Conservation (phyloP, 257 asterid genomes). For the Paraleonurus japonicus region DNA sequence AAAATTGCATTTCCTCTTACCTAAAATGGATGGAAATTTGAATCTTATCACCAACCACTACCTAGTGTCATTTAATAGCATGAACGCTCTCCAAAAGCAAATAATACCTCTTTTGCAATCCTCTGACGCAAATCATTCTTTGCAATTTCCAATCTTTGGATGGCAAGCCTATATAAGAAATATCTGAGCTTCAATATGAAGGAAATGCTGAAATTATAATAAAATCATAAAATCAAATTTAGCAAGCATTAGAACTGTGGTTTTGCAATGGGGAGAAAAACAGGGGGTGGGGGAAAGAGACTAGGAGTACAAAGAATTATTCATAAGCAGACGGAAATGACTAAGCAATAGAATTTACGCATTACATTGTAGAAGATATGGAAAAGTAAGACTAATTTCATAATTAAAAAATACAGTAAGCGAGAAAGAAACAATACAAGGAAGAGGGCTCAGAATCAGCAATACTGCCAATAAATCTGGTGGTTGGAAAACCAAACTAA, state of each 20-base stretch:
- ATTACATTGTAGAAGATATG: neutral
- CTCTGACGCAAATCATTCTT: conserved; percentile 91
- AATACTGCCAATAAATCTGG: neutral
- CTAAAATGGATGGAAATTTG: conserved; percentile 36
- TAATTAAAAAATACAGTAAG: neutral
- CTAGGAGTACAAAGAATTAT: neutral
- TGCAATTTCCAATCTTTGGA: conserved; percentile 86
- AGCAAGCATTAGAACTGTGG: conserved; percentile 10
- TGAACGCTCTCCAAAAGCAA: conserved; percentile 16
- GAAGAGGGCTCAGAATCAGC: neutral
- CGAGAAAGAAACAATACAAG: neutral
- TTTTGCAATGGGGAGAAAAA: neutral
- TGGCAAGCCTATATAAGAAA: conserved; percentile 64
- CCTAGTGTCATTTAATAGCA: neutral
- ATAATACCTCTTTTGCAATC: conserved; percentile 86
- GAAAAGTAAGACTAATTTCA: neutral
- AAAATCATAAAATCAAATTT: neutral
- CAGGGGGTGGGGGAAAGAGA: conserved; percentile 6
- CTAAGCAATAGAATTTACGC: neutral
- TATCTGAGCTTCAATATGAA: conserved; percentile 24
- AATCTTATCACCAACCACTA: conserved; percentile 22
- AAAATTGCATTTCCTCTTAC: conserved; percentile 93
- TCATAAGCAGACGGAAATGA: neutral
- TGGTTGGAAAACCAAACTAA: conserved; percentile 7
- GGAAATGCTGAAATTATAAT: conserved; percentile 4